Evolutionary conservation across 2,329 filamentous ascomycete genomes (phyloP), one percentile per base, ranked within the genome.

Genomic region (Fusarium robinianum): DNA sequence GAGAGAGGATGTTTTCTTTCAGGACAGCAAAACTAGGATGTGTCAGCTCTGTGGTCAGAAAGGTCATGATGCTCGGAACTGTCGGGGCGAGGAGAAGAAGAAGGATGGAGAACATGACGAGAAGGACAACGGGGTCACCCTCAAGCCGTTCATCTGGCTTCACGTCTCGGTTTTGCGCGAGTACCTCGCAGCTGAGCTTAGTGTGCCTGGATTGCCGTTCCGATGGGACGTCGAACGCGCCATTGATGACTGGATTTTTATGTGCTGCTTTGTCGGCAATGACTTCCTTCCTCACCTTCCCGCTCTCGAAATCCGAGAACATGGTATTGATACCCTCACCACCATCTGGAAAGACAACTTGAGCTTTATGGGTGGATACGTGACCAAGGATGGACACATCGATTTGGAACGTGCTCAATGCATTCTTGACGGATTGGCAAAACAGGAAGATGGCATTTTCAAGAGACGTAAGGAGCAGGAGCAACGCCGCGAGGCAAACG

Each of bases 181-280:
- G 70, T 99, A 99, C 66, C 78, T 99, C 41, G 90, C 87, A 45
- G 85, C 89, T 37, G 94, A 99, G 70, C 83, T 99, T 61, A 80
- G 87, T 61, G 85, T 96, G 22, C 85, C 89, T 12, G 80, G 84
- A 42, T 81, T 96, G 55, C 85, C 85, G 2, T 97, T 97, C 70
- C 81, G 82, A 41, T 97, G 95, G 69, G 90, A 99, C 65, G 77
- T 99, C 30, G 94, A 99, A 70, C 84, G 94, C 55, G 91, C 91
- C 17, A 81, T 97, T 46, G 94, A 97, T 68, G 92, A 97, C 66
- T 97, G 92, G 94, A 90, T 97, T 10, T 97, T 97, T 68, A 94
- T 97, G 84, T 97, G 92, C 72, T 97, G 95, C 73, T 97, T 97
- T 66, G 92, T 97, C 43, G 92, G 92, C 57, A 99, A 99, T 69